phyloP scores from a whole-genome alignment of 441 rosid species.

The Adansonia gregorii region DNA sequence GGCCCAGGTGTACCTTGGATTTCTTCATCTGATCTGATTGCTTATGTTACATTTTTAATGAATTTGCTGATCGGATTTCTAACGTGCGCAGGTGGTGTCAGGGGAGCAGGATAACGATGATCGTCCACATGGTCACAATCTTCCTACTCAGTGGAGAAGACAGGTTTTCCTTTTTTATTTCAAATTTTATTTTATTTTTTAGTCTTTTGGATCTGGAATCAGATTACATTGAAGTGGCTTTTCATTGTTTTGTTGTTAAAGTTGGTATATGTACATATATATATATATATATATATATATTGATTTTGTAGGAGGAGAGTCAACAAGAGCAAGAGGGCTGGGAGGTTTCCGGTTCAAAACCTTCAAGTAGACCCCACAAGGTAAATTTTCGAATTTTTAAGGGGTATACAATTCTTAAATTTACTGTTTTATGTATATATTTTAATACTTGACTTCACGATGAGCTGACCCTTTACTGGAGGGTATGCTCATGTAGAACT shows the following conservation, averaged over 20 bases:
- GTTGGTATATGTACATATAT: not conserved
- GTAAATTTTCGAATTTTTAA: constrained; percentile 26
- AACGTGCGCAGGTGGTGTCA: constrained; percentile 52
- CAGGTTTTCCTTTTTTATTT: constrained; percentile 31
- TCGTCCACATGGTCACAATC: constrained; percentile 18
- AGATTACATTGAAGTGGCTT: not conserved
- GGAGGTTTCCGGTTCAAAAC: constrained; percentile 35
- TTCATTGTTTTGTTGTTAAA: not conserved
- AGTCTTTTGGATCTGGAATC: not conserved
- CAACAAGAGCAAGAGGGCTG: constrained; percentile 31
- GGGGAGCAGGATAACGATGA: constrained; percentile 45
- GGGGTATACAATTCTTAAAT: not conserved
- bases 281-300: not conserved
- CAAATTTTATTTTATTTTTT: not conserved
- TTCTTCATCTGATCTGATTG: constrained; percentile 17
- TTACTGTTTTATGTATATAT: no score
- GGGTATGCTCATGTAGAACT: no score
- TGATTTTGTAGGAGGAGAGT: constrained; percentile 28
- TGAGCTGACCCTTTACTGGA: no score
- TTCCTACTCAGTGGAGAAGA: constrained; percentile 30
- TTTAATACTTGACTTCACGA: no score
- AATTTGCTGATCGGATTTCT: not conserved
- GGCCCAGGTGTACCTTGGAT: constrained; percentile 57
- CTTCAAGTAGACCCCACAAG: constrained; percentile 45
- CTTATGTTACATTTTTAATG: not conserved